Percentiles rank a stretch among this genome's conserved stretches.
phyloP scores from a whole-genome alignment of 139 green algal species.

The Ostreobium quekettii region DNA sequence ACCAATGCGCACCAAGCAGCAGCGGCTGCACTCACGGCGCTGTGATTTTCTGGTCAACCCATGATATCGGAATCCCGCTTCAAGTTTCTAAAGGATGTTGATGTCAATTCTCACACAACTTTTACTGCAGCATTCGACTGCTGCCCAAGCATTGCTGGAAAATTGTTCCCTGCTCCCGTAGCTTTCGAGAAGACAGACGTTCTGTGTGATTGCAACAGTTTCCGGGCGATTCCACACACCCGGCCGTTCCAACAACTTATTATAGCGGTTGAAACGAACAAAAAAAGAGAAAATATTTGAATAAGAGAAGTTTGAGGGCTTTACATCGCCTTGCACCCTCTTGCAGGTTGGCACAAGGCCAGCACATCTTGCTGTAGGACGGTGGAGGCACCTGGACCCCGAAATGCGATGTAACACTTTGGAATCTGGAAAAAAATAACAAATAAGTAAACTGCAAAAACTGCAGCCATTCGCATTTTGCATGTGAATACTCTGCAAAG shows the following conservation, averaged over 20 bases:
- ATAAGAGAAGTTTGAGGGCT: too few species aligned
- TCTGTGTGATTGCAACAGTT: background rate
- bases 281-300: conserved; percentile 4
- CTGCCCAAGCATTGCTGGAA: background rate
- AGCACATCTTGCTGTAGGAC: too few species aligned
- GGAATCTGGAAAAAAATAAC: too few species aligned
- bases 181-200: background rate
- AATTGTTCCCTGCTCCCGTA: background rate
- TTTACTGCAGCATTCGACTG: background rate
- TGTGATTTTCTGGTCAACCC: background rate
- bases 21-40: too few species aligned
- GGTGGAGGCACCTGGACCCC: too few species aligned
- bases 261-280: background rate
- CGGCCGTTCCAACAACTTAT: background rate
- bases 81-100: conserved; percentile 2
- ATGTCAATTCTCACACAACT: background rate
- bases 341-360: too few species aligned
- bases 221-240: background rate
- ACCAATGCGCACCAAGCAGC: background rate
- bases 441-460: too few species aligned
- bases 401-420: too few species aligned
- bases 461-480: too few species aligned
- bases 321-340: too few species aligned
- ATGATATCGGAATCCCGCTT: background rate
- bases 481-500: too few species aligned